Evolutionary conservation across 129 eudicot species (phyloP).

Genomic region (Erigeron canadensis): DNA sequence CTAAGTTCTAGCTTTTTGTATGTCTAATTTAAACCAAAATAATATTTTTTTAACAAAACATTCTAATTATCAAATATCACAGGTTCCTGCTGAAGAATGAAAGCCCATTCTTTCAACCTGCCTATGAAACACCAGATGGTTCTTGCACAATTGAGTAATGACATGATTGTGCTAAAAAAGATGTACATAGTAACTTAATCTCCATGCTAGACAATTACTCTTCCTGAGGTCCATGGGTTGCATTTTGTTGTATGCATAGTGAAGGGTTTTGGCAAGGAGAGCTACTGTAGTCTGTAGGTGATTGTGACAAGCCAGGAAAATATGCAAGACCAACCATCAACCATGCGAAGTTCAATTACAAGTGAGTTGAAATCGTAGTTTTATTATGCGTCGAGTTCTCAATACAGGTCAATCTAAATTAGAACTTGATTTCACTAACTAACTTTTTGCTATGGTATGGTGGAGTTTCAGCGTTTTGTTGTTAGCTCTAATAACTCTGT

Average conservation of each 20-base stretch:
- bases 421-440: background rate
- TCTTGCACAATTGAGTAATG: constrained; percentile 28
- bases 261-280: constrained; percentile 14
- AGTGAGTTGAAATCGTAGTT: background rate
- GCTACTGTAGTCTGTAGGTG: background rate
- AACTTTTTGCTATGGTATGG: constrained; percentile 13
- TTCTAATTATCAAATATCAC: constrained; percentile 11
- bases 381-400: background rate
- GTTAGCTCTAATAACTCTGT: background rate
- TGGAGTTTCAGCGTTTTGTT: background rate
- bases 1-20: background rate
- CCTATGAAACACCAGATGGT: constrained; percentile 42
- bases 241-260: background rate
- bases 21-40: background rate
- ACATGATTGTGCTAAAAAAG: constrained; percentile 16
- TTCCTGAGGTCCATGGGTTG: background rate
- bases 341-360: background rate
- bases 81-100: constrained; percentile 67
- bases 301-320: background rate
- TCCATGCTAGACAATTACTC: constrained; percentile 3
- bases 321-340: background rate
- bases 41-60: background rate
- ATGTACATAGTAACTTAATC: constrained; percentile 8
- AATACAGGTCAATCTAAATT: background rate
- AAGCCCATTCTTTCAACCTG: constrained; percentile 40